phyloP scores from a whole-genome alignment of 495 filamentous ascomycete genomes.

The Podospora australis region DNA sequence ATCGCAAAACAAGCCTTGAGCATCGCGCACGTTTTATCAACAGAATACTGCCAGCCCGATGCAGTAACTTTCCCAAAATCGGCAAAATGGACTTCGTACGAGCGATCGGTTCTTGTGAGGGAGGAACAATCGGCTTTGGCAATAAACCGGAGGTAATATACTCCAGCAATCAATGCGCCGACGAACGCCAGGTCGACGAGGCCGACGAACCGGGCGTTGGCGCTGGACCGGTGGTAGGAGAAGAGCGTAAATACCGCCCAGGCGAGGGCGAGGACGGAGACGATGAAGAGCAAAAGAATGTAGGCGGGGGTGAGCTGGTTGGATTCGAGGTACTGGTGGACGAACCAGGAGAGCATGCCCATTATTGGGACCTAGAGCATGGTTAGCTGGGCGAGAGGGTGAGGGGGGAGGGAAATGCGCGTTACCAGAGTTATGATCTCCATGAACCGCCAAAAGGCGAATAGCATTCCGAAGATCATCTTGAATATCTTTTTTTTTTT shows the following conservation, averaged over 20 bases:
- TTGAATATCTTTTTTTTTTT: too few relatives aligned
- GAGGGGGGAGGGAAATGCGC: conserved; percentile 7
- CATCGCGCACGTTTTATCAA: conserved; percentile 79
- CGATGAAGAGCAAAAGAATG: conserved; percentile 88
- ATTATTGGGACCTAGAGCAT: conserved; percentile 63
- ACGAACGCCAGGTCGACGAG: conserved; percentile 76
- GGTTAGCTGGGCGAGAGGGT: neutral
- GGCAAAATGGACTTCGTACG: conserved; percentile 53
- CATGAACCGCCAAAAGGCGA: conserved; percentile 74
- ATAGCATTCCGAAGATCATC: conserved; percentile 74
- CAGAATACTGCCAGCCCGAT: conserved; percentile 38
- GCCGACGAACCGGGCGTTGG: conserved; percentile 68
- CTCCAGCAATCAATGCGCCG: conserved; percentile 73
- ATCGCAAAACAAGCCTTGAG: conserved; percentile 81
- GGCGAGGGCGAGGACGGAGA: conserved; percentile 67
- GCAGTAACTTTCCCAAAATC: conserved; percentile 46
- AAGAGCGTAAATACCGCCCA: conserved; percentile 80
- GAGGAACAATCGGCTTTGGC: conserved; percentile 56
- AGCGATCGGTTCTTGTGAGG: conserved; percentile 33
- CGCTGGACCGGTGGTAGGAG: conserved; percentile 63
- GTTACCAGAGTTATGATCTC: conserved; percentile 72
- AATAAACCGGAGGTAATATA: conserved; percentile 70
- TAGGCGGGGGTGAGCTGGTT: conserved; percentile 71
- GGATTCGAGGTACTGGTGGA: conserved; percentile 60
- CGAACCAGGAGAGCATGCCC: conserved; percentile 85